phyloP scores from a whole-genome alignment of 495 filamentous ascomycete genomes.

The Niebla homalea region DNA sequence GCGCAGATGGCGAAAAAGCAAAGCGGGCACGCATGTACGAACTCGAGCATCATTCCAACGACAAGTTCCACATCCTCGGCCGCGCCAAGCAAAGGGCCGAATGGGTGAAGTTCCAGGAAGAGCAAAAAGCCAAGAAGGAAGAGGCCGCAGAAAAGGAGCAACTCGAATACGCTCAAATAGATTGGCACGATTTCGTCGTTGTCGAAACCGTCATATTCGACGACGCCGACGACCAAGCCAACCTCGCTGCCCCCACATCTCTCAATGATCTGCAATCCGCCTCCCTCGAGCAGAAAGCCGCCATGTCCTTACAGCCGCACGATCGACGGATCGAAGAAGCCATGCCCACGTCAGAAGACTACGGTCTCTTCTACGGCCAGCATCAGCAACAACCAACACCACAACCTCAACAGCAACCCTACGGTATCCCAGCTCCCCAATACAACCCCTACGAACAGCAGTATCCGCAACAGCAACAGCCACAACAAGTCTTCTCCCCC shows the following conservation, averaged over 20 bases:
- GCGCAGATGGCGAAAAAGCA: constrained; percentile 52
- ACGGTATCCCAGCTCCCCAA: constrained; percentile 16
- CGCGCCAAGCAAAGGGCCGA: constrained; percentile 74
- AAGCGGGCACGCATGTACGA: constrained; percentile 59
- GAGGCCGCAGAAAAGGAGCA: constrained; percentile 77
- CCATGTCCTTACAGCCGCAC: constrained; percentile 61
- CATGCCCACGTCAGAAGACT: constrained; percentile 67
- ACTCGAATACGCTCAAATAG: constrained; percentile 77
- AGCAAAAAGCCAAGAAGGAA: constrained; percentile 79
- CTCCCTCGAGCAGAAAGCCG: constrained; percentile 86
- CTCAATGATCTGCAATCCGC: constrained; percentile 84
- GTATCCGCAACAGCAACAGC: constrained; percentile 16
- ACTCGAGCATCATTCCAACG: constrained; percentile 59
- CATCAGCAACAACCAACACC: constrained; percentile 19
- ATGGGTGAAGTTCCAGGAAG: constrained; percentile 71
- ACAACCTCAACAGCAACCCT: constrained; percentile 19
- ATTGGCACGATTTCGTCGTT: constrained; percentile 96
- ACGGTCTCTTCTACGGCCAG: constrained; percentile 42
- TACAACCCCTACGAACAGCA: constrained; percentile 26
- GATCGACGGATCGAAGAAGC: constrained; percentile 88
- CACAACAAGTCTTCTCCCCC: constrained; percentile 20
- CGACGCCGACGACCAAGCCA: constrained; percentile 72
- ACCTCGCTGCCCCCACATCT: constrained; percentile 78
- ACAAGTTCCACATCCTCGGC: constrained; percentile 68
- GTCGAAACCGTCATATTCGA: constrained; percentile 93